Evolutionary conservation across 164 flowering plant species (phyloP).

Genomic region (Kalanchoe fedtschenkoi): DNA sequence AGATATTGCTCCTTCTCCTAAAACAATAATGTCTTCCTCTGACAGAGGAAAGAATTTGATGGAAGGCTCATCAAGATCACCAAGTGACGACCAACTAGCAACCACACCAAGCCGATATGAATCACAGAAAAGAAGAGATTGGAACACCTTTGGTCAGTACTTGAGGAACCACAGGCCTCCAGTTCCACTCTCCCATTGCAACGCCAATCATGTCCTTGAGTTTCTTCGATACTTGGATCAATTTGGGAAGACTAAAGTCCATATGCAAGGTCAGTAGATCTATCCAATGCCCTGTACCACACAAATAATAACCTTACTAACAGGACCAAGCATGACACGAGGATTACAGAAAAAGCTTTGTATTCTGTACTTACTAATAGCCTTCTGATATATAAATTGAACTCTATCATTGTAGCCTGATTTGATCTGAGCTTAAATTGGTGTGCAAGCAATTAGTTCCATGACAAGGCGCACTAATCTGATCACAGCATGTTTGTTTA

Average conservation of each 20-base stretch:
- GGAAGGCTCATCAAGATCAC: constrained; percentile 22
- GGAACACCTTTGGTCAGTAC: constrained; percentile 45
- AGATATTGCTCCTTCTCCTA: background rate
- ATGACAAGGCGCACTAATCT: too few relatives aligned
- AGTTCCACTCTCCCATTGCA: constrained; percentile 31
- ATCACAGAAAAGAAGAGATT: constrained; percentile 37
- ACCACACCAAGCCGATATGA: constrained; percentile 34
- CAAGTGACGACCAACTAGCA: constrained; percentile 10
- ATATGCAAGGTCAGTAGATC: constrained; percentile 23
- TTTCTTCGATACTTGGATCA: constrained; percentile 38
- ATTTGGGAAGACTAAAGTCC: constrained; percentile 46
- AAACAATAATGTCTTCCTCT: constrained; percentile 2
- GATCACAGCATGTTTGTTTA: too few relatives aligned
- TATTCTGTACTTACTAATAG: too few relatives aligned
- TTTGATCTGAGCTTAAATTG: too few relatives aligned
- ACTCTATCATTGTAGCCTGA: too few relatives aligned
- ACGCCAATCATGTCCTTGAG: constrained; percentile 36
- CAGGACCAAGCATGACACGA: too few relatives aligned
- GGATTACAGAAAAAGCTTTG: too few relatives aligned
- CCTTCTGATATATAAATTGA: too few relatives aligned
- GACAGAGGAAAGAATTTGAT: constrained; percentile 24
- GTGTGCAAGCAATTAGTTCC: too few relatives aligned
- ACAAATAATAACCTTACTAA: too few relatives aligned
- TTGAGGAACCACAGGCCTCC: constrained; percentile 38
- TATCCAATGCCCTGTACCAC: too few relatives aligned